Conservation (phyloP, 2,329 filamentous ascomycete species). For the Fusarium succisae region DNA sequence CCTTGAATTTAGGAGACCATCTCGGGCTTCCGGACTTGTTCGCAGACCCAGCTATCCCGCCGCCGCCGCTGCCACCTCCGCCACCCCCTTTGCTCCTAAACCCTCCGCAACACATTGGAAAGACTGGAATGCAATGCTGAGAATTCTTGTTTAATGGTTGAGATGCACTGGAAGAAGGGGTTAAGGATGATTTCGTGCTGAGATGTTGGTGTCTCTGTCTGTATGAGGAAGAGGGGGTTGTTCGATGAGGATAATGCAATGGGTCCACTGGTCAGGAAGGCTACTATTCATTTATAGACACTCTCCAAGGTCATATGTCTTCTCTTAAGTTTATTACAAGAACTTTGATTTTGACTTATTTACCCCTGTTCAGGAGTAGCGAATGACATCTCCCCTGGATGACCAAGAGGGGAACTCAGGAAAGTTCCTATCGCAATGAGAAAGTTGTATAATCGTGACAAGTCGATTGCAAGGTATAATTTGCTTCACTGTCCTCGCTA, state of each 20-base stretch:
- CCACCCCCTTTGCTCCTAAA: background rate
- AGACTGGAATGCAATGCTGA: background rate
- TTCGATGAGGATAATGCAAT: background rate
- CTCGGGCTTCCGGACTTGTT: background rate
- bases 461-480: background rate
- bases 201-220: background rate
- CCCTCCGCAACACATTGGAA: background rate
- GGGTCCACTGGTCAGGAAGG: background rate
- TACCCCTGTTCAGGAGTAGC: background rate
- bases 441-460: background rate
- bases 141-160: background rate
- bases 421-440: background rate
- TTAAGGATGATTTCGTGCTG: background rate
- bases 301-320: background rate
- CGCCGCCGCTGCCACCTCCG: too few relatives aligned
- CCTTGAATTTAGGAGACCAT: background rate
- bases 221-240: background rate
- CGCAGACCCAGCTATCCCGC: background rate
- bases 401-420: background rate
- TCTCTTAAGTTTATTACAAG: background rate
- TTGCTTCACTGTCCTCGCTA: background rate
- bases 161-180: background rate
- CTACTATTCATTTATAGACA: background rate
- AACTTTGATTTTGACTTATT: background rate
- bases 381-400: background rate